A percentile compares a stretch with the other conserved stretches of the same genome.
Evolutionary conservation across 1,284 basidiomycete species (phyloP).

Genomic region (Pseudozyma sp.): DNA sequence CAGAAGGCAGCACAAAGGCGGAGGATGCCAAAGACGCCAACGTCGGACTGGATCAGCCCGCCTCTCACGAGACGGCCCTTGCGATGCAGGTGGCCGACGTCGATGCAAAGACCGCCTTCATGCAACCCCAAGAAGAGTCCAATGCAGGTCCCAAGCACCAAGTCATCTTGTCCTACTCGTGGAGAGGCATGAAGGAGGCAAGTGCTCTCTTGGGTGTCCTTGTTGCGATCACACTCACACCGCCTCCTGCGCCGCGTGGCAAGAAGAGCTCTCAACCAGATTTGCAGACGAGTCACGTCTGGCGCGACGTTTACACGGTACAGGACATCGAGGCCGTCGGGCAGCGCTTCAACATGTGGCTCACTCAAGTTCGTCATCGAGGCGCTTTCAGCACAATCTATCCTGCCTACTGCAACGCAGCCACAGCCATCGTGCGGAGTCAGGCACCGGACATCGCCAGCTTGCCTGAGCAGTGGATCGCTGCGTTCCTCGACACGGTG

Average conservation of each 20-base stretch:
- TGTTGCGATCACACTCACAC: constrained; percentile 52
- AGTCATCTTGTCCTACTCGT: constrained; percentile 68
- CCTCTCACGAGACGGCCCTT: constrained; percentile 51
- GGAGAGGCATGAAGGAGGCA: constrained; percentile 69
- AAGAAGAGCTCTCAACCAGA: constrained; percentile 13
- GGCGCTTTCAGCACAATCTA: constrained; percentile 69
- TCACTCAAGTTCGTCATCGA: constrained; percentile 67
- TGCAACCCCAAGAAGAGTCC: constrained; percentile 44
- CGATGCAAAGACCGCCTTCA: constrained; percentile 40
- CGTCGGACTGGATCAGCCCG: constrained; percentile 43
- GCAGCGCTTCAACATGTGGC: constrained; percentile 66
- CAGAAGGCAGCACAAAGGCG: constrained; percentile 52
- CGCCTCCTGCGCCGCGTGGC: constrained; percentile 6
- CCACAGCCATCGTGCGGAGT: constrained; percentile 54
- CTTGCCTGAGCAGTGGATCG: constrained; percentile 65
- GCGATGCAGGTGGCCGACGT: constrained; percentile 54
- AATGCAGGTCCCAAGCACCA: constrained; percentile 63
- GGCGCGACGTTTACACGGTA: constrained; percentile 33
- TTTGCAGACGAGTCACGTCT: constrained; percentile 20
- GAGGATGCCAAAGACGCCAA: constrained; percentile 22
- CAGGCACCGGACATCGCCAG: constrained; percentile 45
- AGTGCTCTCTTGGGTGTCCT: constrained; percentile 66
- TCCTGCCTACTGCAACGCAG: constrained; percentile 64
- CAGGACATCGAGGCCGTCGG: constrained; percentile 56
- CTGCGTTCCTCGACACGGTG: constrained; percentile 51